Evolutionary conservation across 169 alveolate species (phyloP), one percentile per base, ranked within the genome.

Genomic region (Plasmodium yoelii): DNA sequence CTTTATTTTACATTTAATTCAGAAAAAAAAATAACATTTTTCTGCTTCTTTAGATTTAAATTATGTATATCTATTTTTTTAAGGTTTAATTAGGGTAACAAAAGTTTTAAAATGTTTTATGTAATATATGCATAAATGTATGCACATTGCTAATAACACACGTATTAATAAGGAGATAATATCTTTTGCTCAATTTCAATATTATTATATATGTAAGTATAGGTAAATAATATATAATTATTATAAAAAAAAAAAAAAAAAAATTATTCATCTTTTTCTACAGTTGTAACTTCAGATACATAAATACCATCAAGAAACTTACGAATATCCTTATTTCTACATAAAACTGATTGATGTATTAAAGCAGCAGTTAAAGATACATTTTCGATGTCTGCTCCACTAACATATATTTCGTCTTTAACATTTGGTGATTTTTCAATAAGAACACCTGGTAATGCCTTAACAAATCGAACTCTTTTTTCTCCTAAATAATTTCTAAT

Each of bases 221-320:
- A 34, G 42, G 42, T 34, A 34, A 34, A 34, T 34, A 34, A 34
- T 34, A 34, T 34, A 34, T 34, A 34, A 34, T 34, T 34, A 34
- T 34, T 34, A 34, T 28, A n/a, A 28, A 28, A 28, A 34, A 34
- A 34, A 34, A 28, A 28, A 49, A 49, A 51, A 51, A 13, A 15
- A 13, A 15, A 10, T 91, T 92, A 94, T 65, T 93, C 98, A 19
- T 94, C 97, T 90, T 94, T 93, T 86, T 94, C 98, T 22, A 97
- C 97, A 44, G 96, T 93, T 28, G 98, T 97, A 28, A 94, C 98
- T 92, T 98, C 99, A 71, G 99, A 97, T 67, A 98, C 99, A 95
- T 98, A 98, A 90, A 98, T 97, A 77, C 99, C 99, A 93, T 99
- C 99, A 92, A 99, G 97, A 97, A 99, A 98, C 96, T 98, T 97